A percentile compares a stretch with the other conserved stretches of the same genome.
These are phyloP conservation scores for Leptographium lundbergii DNA, from an alignment of 2,329 filamentous ascomycete species.

Conservation along the genomic window DNA sequence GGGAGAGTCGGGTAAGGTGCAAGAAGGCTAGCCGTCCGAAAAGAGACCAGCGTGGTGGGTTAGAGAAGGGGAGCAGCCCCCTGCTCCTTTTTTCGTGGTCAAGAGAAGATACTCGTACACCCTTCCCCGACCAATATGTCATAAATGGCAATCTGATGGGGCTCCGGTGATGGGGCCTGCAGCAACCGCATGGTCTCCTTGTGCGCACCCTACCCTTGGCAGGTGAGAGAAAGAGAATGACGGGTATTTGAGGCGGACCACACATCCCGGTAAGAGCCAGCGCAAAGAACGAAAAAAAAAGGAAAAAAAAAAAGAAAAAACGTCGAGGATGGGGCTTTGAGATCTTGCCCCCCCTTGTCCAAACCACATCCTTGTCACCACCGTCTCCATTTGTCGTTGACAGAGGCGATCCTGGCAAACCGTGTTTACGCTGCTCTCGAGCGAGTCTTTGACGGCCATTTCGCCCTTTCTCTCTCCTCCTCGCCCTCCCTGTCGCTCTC, in stretches of 20 bases:
- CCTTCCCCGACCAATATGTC: background rate
- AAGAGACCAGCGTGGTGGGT: slow-evolving; percentile 7
- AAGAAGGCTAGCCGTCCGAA: slow-evolving; percentile 7
- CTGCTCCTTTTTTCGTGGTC: background rate
- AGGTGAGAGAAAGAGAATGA: background rate
- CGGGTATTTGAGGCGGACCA: background rate
- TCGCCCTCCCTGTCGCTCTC: no score
- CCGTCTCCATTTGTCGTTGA: slow-evolving; percentile 1
- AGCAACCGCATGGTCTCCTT: background rate
- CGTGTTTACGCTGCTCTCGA: background rate
- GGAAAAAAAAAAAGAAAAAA: background rate
- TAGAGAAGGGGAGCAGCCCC: background rate
- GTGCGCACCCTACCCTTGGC: background rate
- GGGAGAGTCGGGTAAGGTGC: slow-evolving; percentile 9
- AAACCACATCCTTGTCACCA: slow-evolving; percentile 4
- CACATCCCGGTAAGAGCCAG: background rate
- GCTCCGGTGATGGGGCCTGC: slow-evolving; percentile 9
- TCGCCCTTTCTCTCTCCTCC: background rate
- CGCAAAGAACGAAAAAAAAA: background rate
- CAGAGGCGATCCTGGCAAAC: background rate
- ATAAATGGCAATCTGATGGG: slow-evolving; percentile 2
- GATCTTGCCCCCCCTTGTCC: slow-evolving; percentile 2
- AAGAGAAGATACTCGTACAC: background rate
- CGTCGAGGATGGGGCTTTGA: background rate
- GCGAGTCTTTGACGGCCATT: background rate